Evolutionary conservation across 2,329 filamentous ascomycete genomes (phyloP).

Genomic region (Penicillium sp.): DNA sequence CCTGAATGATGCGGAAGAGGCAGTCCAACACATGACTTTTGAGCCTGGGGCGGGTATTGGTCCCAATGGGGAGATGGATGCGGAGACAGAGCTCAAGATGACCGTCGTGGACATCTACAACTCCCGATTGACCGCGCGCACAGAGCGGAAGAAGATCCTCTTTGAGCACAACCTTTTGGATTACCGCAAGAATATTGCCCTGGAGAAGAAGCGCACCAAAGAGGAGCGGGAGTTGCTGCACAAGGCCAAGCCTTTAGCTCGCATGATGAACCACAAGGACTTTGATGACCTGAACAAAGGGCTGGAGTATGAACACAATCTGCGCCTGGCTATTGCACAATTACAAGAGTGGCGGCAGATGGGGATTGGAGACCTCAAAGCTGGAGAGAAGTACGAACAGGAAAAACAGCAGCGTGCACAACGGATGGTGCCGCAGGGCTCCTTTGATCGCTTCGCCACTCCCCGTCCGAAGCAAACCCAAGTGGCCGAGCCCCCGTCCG

Average conservation of each 20-base stretch:
- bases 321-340: constrained; percentile 82
- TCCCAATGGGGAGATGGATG: constrained; percentile 79
- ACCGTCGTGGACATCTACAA: constrained; percentile 99
- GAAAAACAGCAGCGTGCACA: constrained; percentile 76
- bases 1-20: constrained; percentile 95
- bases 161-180: constrained; percentile 93
- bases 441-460: constrained; percentile 77
- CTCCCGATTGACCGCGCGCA: constrained; percentile 77
- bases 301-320: constrained; percentile 81
- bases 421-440: constrained; percentile 60
- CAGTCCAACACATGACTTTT: constrained; percentile 97
- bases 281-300: constrained; percentile 82
- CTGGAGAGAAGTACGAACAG: constrained; percentile 84
- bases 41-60: constrained; percentile 93
- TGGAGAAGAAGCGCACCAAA: constrained; percentile 92
- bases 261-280: constrained; percentile 92
- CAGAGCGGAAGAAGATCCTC: constrained; percentile 91
- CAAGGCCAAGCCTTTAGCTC: constrained; percentile 90
- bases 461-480: constrained; percentile 64
- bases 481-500: constrained; percentile 65
- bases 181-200: constrained; percentile 81
- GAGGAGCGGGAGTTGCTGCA: constrained; percentile 87
- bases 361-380: constrained; percentile 75
- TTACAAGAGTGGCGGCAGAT: constrained; percentile 89
- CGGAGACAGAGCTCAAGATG: constrained; percentile 95